Evolutionary conservation across 495 filamentous ascomycete genomes (phyloP).

Genomic region (Xanthoparmelia taractica): DNA sequence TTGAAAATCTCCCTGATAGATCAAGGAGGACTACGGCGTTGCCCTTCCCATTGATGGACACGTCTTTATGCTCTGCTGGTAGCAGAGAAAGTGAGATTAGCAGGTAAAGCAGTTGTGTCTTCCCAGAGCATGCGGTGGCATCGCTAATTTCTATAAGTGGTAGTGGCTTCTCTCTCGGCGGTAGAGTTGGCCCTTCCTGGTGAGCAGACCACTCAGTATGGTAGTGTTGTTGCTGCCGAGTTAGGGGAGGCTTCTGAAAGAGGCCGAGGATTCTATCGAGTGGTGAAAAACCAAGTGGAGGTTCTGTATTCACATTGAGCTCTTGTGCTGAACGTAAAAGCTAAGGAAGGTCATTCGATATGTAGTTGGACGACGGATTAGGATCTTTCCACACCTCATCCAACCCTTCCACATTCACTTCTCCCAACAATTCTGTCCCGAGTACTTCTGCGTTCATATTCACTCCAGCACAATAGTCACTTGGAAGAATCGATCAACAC

Average conservation of each 20-base stretch:
- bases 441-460: conserved; percentile 39
- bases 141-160: conserved; percentile 53
- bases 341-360: conserved; percentile 25
- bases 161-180: conserved; percentile 22
- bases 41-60: conserved; percentile 38
- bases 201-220: conserved; percentile 9
- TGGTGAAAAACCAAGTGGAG: conserved; percentile 36
- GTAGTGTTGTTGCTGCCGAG: conserved; percentile 19
- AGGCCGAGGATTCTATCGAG: conserved; percentile 45
- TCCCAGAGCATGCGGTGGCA: conserved; percentile 47
- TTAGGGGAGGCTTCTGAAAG: conserved; percentile 30
- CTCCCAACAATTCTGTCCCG: conserved; percentile 56
- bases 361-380: background rate
- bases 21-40: conserved; percentile 65
- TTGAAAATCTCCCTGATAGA: conserved; percentile 58
- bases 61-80: conserved; percentile 34
- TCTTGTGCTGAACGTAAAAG: conserved; percentile 43
- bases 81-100: conserved; percentile 53
- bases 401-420: conserved; percentile 56
- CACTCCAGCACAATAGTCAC: background rate
- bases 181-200: conserved; percentile 4
- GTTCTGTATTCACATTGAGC: conserved; percentile 15
- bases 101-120: conserved; percentile 64
- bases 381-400: conserved; percentile 50
- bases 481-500: background rate